phyloP scores from a whole-genome alignment of 495 filamentous ascomycete species.

The Daldinia caldariorum region DNA sequence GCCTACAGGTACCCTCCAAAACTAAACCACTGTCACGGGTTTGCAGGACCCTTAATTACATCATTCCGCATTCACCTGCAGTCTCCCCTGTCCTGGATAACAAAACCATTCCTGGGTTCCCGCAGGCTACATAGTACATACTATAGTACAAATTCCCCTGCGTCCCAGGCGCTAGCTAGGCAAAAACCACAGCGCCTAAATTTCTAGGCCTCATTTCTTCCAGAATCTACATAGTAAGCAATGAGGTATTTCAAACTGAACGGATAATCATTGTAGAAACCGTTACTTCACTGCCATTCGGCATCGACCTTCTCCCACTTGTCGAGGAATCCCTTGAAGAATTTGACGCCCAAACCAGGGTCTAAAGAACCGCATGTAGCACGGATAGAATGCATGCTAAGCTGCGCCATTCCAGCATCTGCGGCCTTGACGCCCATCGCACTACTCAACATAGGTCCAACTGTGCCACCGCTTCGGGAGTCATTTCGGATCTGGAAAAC shows the following conservation, averaged over 20 bases:
- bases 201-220: background rate
- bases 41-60: slow-evolving; percentile 27
- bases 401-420: slow-evolving; percentile 90
- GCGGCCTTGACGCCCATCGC: slow-evolving; percentile 85
- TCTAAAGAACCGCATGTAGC: slow-evolving; percentile 89
- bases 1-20: background rate
- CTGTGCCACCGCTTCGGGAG: slow-evolving; percentile 84
- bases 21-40: slow-evolving; percentile 1
- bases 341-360: slow-evolving; percentile 85
- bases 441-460: slow-evolving; percentile 89
- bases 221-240: background rate
- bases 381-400: slow-evolving; percentile 94
- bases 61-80: slow-evolving; percentile 26
- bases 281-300: slow-evolving; percentile 69
- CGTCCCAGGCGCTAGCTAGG: background rate
- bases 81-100: too few relatives aligned
- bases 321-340: slow-evolving; percentile 92
- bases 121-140: too few relatives aligned
- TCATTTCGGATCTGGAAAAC: slow-evolving; percentile 97
- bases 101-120: background rate
- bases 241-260: slow-evolving; percentile 3
- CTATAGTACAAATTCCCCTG: too few relatives aligned
- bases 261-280: slow-evolving; percentile 4
- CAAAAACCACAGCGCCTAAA: background rate
- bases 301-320: slow-evolving; percentile 86